These are phyloP conservation scores for Besnoitia besnoiti DNA, from an alignment of 169 alveolate genomes.

Conservation along the genomic window DNA sequence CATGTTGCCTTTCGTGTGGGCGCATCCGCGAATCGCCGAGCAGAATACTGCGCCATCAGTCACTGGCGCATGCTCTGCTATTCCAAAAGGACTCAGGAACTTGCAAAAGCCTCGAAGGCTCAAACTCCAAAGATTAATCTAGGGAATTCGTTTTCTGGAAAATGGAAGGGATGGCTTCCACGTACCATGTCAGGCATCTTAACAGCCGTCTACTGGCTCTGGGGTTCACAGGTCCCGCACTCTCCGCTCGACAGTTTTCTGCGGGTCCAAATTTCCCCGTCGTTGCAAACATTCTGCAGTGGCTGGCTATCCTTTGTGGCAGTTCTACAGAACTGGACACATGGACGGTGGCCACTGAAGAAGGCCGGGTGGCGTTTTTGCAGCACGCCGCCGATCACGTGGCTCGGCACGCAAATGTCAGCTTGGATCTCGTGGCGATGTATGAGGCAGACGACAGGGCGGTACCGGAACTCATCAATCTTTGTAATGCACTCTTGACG, in stretches of 20 bases:
- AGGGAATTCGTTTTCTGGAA: too few species aligned
- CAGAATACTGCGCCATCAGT: too few species aligned
- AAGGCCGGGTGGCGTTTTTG: not conserved
- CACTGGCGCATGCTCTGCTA: too few species aligned
- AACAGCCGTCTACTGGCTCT: slow-evolving; percentile 17
- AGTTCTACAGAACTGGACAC: not conserved
- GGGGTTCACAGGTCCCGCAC: not conserved
- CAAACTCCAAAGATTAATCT: too few species aligned
- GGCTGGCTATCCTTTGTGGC: not conserved
- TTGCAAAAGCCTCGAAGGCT: too few species aligned
- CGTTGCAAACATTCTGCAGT: not conserved
- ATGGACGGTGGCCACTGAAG: not conserved
- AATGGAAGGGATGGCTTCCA: not conserved
- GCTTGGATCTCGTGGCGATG: not conserved
- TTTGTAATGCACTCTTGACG: not conserved
- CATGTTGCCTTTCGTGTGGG: too few species aligned
- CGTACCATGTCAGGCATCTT: not conserved
- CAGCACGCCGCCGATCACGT: not conserved
- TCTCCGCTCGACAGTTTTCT: not conserved
- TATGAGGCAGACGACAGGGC: not conserved
- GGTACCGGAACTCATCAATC: not conserved
- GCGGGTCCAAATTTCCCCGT: not conserved
- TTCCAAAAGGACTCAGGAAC: too few species aligned
- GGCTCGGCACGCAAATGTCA: not conserved
- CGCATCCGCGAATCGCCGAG: too few species aligned